Evolutionary conservation across 306 rosid genomes (phyloP).

Genomic region (Quercus alba): DNA sequence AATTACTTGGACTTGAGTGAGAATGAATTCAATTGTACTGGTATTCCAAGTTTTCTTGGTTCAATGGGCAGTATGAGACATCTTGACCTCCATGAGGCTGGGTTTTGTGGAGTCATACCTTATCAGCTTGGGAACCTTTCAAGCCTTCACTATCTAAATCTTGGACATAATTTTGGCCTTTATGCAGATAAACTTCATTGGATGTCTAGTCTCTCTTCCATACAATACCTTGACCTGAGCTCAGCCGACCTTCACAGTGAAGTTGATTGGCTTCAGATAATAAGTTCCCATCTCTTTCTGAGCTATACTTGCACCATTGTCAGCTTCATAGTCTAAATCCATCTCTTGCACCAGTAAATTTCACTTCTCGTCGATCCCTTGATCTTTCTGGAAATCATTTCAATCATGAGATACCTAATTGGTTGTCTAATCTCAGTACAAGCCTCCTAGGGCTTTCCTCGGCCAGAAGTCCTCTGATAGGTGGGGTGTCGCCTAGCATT

Average conservation of each 20-base stretch:
- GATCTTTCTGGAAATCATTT: not conserved
- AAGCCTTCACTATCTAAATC: not conserved
- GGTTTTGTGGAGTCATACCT: not conserved
- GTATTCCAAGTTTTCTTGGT: not conserved
- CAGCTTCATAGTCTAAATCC: not conserved
- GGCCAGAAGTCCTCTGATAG: fast-evolving
- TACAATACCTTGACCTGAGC: constrained; percentile 1
- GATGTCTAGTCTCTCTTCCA: not conserved
- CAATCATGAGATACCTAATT: not conserved
- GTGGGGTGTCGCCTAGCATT: fast-evolving
- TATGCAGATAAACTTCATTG: not conserved
- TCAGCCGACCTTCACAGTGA: not conserved
- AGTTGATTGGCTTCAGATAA: constrained; percentile 8
- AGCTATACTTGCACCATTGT: not conserved
- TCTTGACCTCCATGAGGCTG: not conserved
- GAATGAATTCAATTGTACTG: not conserved
- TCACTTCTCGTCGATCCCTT: not conserved
- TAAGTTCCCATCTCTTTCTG: not conserved
- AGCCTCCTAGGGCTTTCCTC: not conserved
- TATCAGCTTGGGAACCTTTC: constrained; percentile 22
- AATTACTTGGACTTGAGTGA: not conserved
- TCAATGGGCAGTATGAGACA: not conserved
- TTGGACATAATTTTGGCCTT: not conserved
- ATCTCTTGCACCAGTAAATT: not conserved
- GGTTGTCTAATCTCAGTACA: not conserved